phyloP scores from a whole-genome alignment of 164 flowering plant genomes.

The Kalanchoe fedtschenkoi region DNA sequence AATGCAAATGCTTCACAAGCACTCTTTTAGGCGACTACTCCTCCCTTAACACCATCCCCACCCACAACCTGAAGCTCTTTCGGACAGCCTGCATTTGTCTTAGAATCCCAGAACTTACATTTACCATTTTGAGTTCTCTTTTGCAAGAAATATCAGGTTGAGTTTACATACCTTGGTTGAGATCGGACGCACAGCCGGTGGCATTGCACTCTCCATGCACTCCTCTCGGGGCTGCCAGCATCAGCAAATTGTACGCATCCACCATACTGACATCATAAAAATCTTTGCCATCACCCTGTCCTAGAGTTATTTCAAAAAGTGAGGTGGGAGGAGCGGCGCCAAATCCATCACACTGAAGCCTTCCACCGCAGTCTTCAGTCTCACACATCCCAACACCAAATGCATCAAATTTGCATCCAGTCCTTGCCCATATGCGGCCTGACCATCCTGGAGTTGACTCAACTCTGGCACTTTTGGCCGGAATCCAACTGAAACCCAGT shows the following conservation, averaged over 20 bases:
- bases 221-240: conserved; percentile 40
- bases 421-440: conserved; percentile 38
- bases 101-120: neutral
- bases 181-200: conserved; percentile 46
- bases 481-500: conserved; percentile 29
- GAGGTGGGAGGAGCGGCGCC: conserved; percentile 38
- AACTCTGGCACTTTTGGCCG: neutral
- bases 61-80: conserved; percentile 69
- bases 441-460: conserved; percentile 29
- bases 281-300: neutral
- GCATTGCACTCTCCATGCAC: conserved; percentile 43
- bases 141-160: neutral
- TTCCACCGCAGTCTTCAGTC: conserved; percentile 39
- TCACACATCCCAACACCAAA: conserved; percentile 21
- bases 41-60: conserved; percentile 24
- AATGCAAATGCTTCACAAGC: conserved; percentile 72
- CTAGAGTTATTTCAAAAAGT: conserved; percentile 33
- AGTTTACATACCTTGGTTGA: conserved; percentile 41
- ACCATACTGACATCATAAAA: conserved; percentile 78
- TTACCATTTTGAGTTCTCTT: neutral
- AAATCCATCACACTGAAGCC: conserved; percentile 24
- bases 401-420: conserved; percentile 20
- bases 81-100: conserved; percentile 48
- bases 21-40: conserved; percentile 68
- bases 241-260: conserved; percentile 71